Evolutionary conservation across 1,284 basidiomycete genomes (phyloP), one percentile per base, ranked within the genome.

Genomic region (Cryptococcus amylolentus): DNA sequence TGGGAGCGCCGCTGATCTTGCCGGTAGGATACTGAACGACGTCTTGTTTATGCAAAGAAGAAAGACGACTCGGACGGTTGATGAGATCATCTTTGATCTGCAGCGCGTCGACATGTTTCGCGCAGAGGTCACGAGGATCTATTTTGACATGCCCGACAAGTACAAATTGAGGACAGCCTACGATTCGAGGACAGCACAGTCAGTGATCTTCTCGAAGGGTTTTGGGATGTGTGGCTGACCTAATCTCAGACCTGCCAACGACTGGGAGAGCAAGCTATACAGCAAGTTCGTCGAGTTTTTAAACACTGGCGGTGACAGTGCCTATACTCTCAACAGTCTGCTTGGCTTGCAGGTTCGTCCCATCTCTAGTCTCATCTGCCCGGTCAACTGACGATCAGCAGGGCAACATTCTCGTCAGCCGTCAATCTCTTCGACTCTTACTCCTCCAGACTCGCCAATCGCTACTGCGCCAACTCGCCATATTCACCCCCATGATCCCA

Each of bases 361-460:
- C 16, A 43, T n/a, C 9, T 26, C 14, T 41, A 27, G 13, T 18
- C 9, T 14, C 16, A 12, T 23, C 27, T 8, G 14, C 41, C 9
- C 16, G 41, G 42, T 20, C 23, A 20, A 20, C 28, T 20, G 18
- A 46, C 14, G 3, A 18, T 16, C 35, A 47, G 2, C 50, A 68
- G 65, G 70, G 68, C 18, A 75, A 73, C 55, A 75, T 73, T 26
- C 66, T 73, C 14, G 72, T 72, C n/a, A 75, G 71, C 2, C 69
- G 70, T 46, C 69, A 72, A 46, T 64, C 73, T 5, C 65, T 73
- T 14, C 66, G 71, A 13, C 60, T 75, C 2, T 70, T 73, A 4
- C 61, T 73, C 10, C 53, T 73, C 7, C 71, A 73, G 52, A 69
- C 71, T 4, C 63, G 67, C 37, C 63, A 71, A 35, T 39, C 64